A percentile compares a stretch with the other conserved stretches of the same genome.
phyloP scores from a whole-genome alignment of 192 early-diverging fungal species.

The Allomyces macrogynus region DNA sequence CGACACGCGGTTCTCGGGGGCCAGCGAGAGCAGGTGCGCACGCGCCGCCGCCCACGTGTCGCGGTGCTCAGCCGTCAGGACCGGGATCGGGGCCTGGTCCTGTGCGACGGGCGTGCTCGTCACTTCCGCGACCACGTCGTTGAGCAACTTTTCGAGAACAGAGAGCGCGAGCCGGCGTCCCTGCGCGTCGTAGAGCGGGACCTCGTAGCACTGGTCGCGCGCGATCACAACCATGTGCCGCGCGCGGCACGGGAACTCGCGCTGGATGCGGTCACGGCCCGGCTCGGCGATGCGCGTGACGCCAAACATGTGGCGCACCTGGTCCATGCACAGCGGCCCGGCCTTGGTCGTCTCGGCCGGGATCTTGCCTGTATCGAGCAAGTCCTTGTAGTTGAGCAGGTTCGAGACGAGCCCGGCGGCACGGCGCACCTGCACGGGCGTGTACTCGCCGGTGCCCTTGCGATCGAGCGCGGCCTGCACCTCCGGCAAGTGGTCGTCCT shows the following conservation, averaged over 20 bases:
- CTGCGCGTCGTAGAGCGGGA: conserved; percentile 46
- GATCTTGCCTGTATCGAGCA: conserved; percentile 32
- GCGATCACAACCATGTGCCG: conserved; percentile 70
- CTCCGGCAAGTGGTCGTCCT: conserved; percentile 33
- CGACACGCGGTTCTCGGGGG: conserved; percentile 25
- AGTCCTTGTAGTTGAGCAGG: conserved; percentile 54
- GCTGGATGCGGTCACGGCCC: conserved; percentile 44
- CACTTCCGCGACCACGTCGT: conserved; percentile 21
- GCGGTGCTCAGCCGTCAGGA: conserved; percentile 69
- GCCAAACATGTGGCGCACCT: conserved; percentile 72
- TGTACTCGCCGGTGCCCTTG: conserved; percentile 25
- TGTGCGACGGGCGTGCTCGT: conserved; percentile 11
- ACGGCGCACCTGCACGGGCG: conserved; percentile 56
- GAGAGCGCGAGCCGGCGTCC: conserved; percentile 32
- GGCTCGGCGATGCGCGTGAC: conserved; percentile 53
- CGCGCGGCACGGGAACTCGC: conserved; percentile 45
- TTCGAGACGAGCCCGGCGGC: conserved; percentile 49
- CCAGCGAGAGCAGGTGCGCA: conserved; percentile 35
- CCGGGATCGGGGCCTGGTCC: conserved; percentile 46
- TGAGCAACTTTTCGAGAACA: conserved; percentile 20
- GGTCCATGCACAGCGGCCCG: conserved; percentile 80
- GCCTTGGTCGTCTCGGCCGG: conserved; percentile 46
- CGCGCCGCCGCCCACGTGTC: conserved; percentile 70
- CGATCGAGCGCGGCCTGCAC: conserved; percentile 11
- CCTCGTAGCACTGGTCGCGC: conserved; percentile 64